Base-by-base conservation (phyloP, 2,329 filamentous ascomycete species). In the Colletotrichum sp. region DNA sequence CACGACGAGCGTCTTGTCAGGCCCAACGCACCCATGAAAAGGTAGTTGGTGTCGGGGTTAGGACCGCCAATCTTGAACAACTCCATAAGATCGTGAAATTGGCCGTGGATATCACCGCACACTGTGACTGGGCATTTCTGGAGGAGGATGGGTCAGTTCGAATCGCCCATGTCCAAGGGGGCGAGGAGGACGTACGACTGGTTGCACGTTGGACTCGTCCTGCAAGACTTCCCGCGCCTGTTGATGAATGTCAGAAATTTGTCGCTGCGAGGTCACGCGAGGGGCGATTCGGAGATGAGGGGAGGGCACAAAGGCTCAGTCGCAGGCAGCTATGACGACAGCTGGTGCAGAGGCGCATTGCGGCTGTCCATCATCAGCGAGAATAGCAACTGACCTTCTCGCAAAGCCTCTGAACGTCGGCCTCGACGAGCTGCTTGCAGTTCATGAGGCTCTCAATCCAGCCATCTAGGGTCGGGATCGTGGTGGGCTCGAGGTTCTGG, bases 11-110 rank as follows among this genome's bases (percentile, higher is more conserved):
- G 57, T 32, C 16, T 72, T 39, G 66, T 30, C 30, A 48, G n/a
- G 57, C 26, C 10, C 68, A 61, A 79, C 92, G 83, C 88, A 97
- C 95, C 96, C 96, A 99, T 99, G 89, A 99, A 99, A 79, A 99
- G 93, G 87, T 99, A 99, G 89, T 99, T 99, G 83, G 97, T 99
- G 86, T 99, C 97, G 79, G 97, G 97, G 84, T 98, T 98, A 77
- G 96, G 96, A 71, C 97, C 97, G 80, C 97, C 97, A 85, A 99
- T 99, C 89, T 98, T 98, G 92, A 99, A 99, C 70, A 99, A 92
- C 88, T 99, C 97, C 96, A 99, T 99, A 86, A 99, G 88, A 84
- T 99, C 97, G 86, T 99, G 96, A 86, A 99, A 99, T 87, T 99
- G 97, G 80, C 97, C 97, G 87, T 99, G 97, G 84, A 99, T 99